Conservation (phyloP, 176 grass and related monocot species). For the Carex cristatella region DNA sequence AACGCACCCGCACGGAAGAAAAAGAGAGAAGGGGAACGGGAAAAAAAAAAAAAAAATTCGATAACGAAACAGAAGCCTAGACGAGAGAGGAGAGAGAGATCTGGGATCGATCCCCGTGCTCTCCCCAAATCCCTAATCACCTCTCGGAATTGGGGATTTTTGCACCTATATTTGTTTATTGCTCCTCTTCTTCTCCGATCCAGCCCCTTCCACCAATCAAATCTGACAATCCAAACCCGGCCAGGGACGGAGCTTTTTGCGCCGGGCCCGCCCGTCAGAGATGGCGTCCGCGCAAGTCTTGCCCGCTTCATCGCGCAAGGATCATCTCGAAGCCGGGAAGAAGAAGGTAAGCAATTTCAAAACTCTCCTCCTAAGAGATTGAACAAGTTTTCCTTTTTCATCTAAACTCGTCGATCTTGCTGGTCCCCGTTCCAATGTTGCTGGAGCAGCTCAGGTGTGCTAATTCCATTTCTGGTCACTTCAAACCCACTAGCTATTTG, state of each 20-base stretch:
- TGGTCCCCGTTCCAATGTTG: neutral
- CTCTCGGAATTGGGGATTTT: constrained; percentile 16
- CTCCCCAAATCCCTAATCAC: constrained; percentile 19
- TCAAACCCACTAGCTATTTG: neutral
- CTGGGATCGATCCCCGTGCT: constrained; percentile 19
- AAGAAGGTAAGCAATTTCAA: constrained; percentile 53
- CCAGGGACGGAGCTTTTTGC: constrained; percentile 17
- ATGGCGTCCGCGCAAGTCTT: constrained; percentile 81
- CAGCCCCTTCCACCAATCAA: neutral
- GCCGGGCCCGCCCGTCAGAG: constrained; percentile 16
- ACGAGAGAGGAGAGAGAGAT: constrained; percentile 8
- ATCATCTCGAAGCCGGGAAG: constrained; percentile 88
- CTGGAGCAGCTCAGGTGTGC: neutral
- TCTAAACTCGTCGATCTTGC: neutral
- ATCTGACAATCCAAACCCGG: neutral
- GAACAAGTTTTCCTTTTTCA: neutral
- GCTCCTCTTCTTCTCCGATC: constrained; percentile 14
- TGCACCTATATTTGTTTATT: neutral
- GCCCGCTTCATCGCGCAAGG: constrained; percentile 53
- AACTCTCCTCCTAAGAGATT: neutral
- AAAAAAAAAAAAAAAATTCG: neutral
- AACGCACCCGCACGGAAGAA: neutral
- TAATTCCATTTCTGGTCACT: neutral
- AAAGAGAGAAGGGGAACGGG: neutral
- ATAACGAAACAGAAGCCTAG: neutral